Percentiles rank a stretch among this genome's conserved stretches.
These are phyloP conservation scores for Leccinum laetum DNA, from an alignment of 1,284 basidiomycete species.

Conservation along the genomic window DNA sequence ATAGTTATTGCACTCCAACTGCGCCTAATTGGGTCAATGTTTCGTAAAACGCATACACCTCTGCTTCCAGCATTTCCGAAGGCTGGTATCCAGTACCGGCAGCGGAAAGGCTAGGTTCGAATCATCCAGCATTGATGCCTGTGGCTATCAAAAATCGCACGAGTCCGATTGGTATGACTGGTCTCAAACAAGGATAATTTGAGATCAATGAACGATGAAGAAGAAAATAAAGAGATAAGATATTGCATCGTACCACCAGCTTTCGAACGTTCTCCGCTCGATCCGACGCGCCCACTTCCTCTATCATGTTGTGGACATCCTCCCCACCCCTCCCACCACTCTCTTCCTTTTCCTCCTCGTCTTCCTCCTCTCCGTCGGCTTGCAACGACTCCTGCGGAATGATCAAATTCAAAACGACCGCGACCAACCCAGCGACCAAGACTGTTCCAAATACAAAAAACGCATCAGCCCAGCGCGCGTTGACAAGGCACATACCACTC, in stretches of 20 bases:
- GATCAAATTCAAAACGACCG: slow-evolving; percentile 64
- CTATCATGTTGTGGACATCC: slow-evolving; percentile 27
- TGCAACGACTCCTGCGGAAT: slow-evolving; percentile 48
- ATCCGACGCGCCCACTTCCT: slow-evolving; percentile 8
- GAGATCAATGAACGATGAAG: neutral
- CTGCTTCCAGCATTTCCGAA: neutral
- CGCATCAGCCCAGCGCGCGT: slow-evolving; percentile 18
- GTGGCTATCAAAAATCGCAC: neutral
- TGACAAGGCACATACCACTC: slow-evolving; percentile 30
- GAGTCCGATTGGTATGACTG: neutral
- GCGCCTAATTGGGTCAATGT: neutral
- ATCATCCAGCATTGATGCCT: neutral
- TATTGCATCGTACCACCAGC: neutral
- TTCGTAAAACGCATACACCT: neutral
- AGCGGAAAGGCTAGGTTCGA: neutral
- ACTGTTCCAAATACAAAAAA: slow-evolving; percentile 35
- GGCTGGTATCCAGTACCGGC: neutral
- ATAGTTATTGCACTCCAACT: neutral
- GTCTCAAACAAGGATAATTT: neutral
- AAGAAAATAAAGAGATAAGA: neutral
- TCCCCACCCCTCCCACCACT: slow-evolving; percentile 20
- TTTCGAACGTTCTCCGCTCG: neutral
- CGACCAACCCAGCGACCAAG: slow-evolving; percentile 66
- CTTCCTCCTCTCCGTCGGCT: slow-evolving; percentile 23
- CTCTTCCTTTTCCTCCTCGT: slow-evolving; percentile 17